These are phyloP conservation scores for Mrakia frigida DNA, from an alignment of 768 basidiomycete genomes.

Conservation along the genomic window DNA sequence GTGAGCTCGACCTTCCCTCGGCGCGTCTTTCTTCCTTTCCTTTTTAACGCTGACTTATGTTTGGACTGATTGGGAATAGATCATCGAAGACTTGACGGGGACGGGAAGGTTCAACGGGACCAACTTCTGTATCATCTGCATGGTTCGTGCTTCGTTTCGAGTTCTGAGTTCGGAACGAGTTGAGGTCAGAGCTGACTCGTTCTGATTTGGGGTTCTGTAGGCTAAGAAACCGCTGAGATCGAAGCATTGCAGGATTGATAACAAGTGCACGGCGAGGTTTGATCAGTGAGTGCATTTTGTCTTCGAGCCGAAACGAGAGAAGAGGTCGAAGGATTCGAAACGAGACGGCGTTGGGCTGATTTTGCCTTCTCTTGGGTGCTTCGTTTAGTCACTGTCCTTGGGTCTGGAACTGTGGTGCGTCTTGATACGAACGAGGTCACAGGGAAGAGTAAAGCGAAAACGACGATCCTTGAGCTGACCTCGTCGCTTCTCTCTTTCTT, in stretches of 20 bases:
- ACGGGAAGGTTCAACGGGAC: conserved; percentile 87
- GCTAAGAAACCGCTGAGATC: conserved; percentile 85
- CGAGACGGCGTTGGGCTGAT: conserved; percentile 6
- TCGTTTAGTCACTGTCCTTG: conserved; percentile 83
- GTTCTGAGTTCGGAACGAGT: background rate
- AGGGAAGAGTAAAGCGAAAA: background rate
- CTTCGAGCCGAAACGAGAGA: background rate
- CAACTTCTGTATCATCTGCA: conserved; percentile 92
- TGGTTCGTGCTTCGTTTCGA: conserved; percentile 53
- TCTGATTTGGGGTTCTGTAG: conserved; percentile 42
- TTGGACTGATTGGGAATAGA: conserved; percentile 48
- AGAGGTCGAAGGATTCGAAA: too few relatives aligned
- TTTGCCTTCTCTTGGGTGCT: background rate
- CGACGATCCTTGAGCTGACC: background rate
- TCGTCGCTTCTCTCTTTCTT: conserved; percentile 12
- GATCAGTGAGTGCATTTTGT: conserved; percentile 70
- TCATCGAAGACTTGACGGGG: conserved; percentile 84
- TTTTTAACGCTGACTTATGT: background rate
- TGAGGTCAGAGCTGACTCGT: background rate
- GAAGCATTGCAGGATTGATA: conserved; percentile 90
- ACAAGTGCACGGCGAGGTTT: conserved; percentile 79
- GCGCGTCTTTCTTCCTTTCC: background rate
- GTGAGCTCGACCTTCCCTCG: conserved; percentile 49
- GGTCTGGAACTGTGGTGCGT: conserved; percentile 95
- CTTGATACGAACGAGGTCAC: background rate